Evolutionary conservation across 2,329 filamentous ascomycete genomes (phyloP).

Genomic region (Arthroderma sp.): DNA sequence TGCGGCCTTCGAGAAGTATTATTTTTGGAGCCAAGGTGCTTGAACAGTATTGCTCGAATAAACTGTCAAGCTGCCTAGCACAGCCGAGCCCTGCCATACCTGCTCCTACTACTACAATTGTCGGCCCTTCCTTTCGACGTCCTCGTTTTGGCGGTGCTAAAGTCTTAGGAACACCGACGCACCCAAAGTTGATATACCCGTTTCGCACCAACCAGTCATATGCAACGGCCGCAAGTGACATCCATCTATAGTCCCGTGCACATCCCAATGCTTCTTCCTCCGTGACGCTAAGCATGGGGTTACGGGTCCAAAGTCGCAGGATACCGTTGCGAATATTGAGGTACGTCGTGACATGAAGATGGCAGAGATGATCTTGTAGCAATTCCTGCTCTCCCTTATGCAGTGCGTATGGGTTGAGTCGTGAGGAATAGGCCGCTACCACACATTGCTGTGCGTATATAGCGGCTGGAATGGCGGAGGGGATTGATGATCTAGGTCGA

Average conservation of each 20-base stretch:
- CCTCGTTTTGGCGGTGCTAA: slow-evolving; percentile 25
- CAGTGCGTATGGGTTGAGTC: slow-evolving; percentile 77
- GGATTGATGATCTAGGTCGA: slow-evolving; percentile 71
- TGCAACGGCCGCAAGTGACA: slow-evolving; percentile 73
- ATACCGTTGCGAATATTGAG: slow-evolving; percentile 94
- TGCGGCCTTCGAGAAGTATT: slow-evolving; percentile 72
- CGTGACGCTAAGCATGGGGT: slow-evolving; percentile 69
- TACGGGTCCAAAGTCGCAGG: slow-evolving; percentile 74
- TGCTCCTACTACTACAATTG: slow-evolving; percentile 75
- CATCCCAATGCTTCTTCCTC: slow-evolving; percentile 81
- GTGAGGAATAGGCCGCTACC: slow-evolving; percentile 73
- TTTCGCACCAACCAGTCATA: slow-evolving; percentile 84
- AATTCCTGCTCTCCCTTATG: slow-evolving; percentile 74
- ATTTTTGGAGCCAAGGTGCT: slow-evolving; percentile 58
- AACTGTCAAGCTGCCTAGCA: slow-evolving; percentile 76
- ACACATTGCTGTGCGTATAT: slow-evolving; percentile 90
- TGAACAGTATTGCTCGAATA: slow-evolving; percentile 66
- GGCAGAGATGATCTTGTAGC: slow-evolving; percentile 68
- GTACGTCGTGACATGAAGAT: slow-evolving; percentile 84
- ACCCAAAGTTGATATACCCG: slow-evolving; percentile 95
- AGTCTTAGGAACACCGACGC: slow-evolving; percentile 54
- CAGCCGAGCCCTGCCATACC: slow-evolving; percentile 90
- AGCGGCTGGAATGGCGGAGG: slow-evolving; percentile 53
- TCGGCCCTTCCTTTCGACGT: slow-evolving; percentile 46
- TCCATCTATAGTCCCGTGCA: slow-evolving; percentile 76